These are phyloP conservation scores for Monilinia vaccinii-corymbosi DNA, from an alignment of 2,329 filamentous ascomycete genomes.

Conservation along the genomic window DNA sequence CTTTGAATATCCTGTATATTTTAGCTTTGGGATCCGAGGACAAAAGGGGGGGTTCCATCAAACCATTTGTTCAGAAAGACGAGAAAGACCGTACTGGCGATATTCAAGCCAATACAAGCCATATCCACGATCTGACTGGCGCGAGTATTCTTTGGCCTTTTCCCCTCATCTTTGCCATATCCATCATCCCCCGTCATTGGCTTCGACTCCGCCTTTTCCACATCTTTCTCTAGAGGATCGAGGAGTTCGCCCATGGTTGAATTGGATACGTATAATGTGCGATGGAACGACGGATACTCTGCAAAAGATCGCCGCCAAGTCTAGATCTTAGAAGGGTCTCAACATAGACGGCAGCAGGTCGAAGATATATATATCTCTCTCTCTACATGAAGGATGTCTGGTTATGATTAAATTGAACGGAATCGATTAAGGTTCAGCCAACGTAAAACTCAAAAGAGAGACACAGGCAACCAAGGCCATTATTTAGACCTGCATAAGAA, in stretches of 20 bases:
- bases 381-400: no score
- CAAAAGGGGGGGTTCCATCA: background rate
- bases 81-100: constrained; percentile 34
- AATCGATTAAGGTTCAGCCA: no score
- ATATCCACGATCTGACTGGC: constrained; percentile 19
- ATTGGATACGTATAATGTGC: background rate
- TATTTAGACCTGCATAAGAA: no score
- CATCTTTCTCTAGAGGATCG: constrained; percentile 16
- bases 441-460: no score
- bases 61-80: constrained; percentile 39
- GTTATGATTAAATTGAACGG: no score
- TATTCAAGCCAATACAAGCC: constrained; percentile 35
- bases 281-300: background rate
- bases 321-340: background rate
- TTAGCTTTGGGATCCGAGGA: background rate
- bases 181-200: constrained; percentile 14
- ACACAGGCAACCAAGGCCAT: no score
- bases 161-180: constrained; percentile 4
- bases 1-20: constrained; percentile 33
- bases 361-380: background rate
- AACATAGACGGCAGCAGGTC: background rate
- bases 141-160: constrained; percentile 8
- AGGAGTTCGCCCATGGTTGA: constrained; percentile 2
- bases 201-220: constrained; percentile 21
- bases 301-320: background rate